A percentile compares a stretch with the other conserved stretches of the same genome.
Evolutionary conservation across 768 basidiomycete genomes (phyloP).

Genomic region (Calocybe cyanea): DNA sequence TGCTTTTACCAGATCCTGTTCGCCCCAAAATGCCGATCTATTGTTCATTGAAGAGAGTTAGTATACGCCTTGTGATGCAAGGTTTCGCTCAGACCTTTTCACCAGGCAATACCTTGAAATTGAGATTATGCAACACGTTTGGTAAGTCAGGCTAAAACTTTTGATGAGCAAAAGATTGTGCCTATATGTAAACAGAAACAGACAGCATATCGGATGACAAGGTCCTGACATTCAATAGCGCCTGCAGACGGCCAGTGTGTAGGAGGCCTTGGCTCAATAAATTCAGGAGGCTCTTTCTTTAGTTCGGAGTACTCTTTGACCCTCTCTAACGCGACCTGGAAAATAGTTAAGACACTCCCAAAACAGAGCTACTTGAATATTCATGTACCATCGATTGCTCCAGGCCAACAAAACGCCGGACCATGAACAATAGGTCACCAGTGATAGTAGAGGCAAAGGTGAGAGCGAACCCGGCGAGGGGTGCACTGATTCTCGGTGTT

Average conservation of each 20-base stretch:
- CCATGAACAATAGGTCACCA: conserved; percentile 66
- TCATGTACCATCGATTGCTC: conserved; percentile 84
- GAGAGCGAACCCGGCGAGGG: conserved; percentile 82
- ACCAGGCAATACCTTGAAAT: conserved; percentile 66
- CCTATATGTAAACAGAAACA: conserved; percentile 21
- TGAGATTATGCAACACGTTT: conserved; percentile 76
- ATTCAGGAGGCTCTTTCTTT: conserved; percentile 74
- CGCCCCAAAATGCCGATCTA: conserved; percentile 70
- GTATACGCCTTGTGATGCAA: too few species aligned
- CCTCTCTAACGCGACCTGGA: conserved; percentile 78
- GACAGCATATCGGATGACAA: conserved; percentile 78
- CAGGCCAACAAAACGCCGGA: conserved; percentile 75
- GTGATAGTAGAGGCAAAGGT: conserved; percentile 80
- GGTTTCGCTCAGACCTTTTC: conserved; percentile 74
- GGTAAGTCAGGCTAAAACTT: conserved; percentile 72
- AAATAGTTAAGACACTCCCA: neutral
- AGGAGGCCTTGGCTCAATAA: conserved; percentile 80
- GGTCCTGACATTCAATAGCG: conserved; percentile 64
- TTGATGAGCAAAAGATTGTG: neutral
- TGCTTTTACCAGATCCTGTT: conserved; percentile 78
- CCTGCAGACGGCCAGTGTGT: conserved; percentile 75
- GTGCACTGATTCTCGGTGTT: conserved; percentile 70
- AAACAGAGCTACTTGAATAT: neutral
- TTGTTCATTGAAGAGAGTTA: too few species aligned
- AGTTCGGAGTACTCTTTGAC: conserved; percentile 90